phyloP scores from a whole-genome alignment of 768 basidiomycete genomes.

The Infundibulicybe gibba region DNA sequence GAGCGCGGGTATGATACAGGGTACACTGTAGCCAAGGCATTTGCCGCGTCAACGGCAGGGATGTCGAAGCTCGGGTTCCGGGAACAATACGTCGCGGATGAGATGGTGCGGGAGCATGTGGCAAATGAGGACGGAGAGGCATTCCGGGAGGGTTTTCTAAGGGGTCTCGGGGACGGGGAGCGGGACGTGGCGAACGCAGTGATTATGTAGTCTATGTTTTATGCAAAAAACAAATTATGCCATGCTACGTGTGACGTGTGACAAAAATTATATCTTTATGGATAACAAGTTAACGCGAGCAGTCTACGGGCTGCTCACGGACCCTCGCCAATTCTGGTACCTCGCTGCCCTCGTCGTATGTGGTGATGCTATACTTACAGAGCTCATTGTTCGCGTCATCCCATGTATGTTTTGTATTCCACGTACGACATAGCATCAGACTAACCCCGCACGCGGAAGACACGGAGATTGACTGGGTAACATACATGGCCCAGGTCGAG shows the following conservation, averaged over 20 bases:
- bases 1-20: constrained; percentile 58
- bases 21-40: constrained; percentile 48
- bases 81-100: constrained; percentile 57
- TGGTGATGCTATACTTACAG: constrained; percentile 75
- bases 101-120: constrained; percentile 30
- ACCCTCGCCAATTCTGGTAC: constrained; percentile 62
- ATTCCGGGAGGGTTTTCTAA: constrained; percentile 44
- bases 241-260: too few relatives aligned
- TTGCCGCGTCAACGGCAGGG: constrained; percentile 35
- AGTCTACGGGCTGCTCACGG: constrained; percentile 36
- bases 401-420: constrained; percentile 59
- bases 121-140: constrained; percentile 33
- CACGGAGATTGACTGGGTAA: constrained; percentile 98
- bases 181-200: constrained; percentile 1
- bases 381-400: constrained; percentile 76
- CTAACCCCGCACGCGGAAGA: constrained; percentile 43
- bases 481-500: constrained; percentile 88
- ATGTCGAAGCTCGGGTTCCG: constrained; percentile 56
- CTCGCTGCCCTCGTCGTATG: constrained; percentile 62
- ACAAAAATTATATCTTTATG: too few relatives aligned
- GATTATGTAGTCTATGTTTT: background rate
- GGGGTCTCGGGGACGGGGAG: constrained; percentile 47
- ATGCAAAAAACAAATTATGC: background rate
- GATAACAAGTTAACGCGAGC: background rate
- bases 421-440: constrained; percentile 4